Conservation (phyloP, 371 early-diverging fungal species). For the Syncephalastrum sp. region DNA sequence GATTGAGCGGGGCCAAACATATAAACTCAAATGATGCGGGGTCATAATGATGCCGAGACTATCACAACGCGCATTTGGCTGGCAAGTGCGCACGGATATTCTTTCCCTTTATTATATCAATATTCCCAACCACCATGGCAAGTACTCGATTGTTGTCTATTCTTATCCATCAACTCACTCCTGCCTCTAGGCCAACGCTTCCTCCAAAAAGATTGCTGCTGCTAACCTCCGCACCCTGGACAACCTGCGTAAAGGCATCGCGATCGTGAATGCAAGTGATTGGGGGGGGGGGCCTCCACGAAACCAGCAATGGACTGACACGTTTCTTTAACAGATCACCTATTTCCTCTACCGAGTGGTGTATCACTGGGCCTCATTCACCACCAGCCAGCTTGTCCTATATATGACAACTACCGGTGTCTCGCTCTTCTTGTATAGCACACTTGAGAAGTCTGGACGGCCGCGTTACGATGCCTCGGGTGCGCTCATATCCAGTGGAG, state of each 20-base stretch:
- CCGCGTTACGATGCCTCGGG: slow-evolving; percentile 61
- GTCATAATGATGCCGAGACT: too few species aligned
- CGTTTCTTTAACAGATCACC: slow-evolving; percentile 31
- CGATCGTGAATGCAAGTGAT: slow-evolving; percentile 63
- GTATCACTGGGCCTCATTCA: slow-evolving; percentile 55
- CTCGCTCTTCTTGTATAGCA: slow-evolving; percentile 50
- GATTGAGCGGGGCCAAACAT: too few species aligned
- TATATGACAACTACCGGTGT: slow-evolving; percentile 53
- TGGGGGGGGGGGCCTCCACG: too few species aligned
- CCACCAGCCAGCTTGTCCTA: slow-evolving; percentile 37
- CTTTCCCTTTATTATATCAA: too few species aligned
- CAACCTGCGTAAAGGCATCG: slow-evolving; percentile 58
- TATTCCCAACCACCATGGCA: too few species aligned
- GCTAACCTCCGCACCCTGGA: slow-evolving; percentile 62
- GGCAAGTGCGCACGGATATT: too few species aligned
- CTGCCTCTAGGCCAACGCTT: slow-evolving; percentile 67
- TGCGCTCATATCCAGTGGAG: slow-evolving; percentile 60
- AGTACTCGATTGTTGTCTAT: too few species aligned
- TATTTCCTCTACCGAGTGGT: slow-evolving; percentile 59
- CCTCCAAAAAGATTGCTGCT: slow-evolving; percentile 72
- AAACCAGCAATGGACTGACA: background rate
- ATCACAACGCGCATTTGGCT: too few species aligned
- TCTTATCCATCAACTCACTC: too few species aligned
- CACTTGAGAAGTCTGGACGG: slow-evolving; percentile 50
- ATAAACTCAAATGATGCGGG: too few species aligned